Base-by-base conservation (phyloP, 352 stramenopile genomes). In the Phytopythium ostracodes region DNA sequence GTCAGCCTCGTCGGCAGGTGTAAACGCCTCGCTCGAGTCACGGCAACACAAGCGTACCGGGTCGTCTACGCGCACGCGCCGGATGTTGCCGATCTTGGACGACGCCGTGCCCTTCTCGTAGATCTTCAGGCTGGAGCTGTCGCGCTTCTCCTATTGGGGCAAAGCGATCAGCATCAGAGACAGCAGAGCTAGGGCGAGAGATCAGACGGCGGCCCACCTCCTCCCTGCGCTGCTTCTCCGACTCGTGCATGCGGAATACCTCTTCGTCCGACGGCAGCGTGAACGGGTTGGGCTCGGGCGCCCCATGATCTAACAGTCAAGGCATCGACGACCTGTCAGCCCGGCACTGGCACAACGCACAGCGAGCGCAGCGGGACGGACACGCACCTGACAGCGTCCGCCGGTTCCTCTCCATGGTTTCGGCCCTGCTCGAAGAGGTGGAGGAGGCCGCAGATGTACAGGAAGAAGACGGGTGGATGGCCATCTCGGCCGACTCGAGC, bases 201-300 rank as follows among this genome's bases (percentile, higher is more conserved):
- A 14, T n/a, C n/a, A n/a, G n/a, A 14, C 33, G 6, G 33, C 56
- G 0, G 61, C 51, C 3, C 7, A 77, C 76, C 63, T 96, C 77
- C 52, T 95, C 78, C 53, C 96, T 96, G 44, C 77, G 74, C 67
- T 91, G 79, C 62, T 87, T 91, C 64, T 98, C 88, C 40, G 91
- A 89, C 66, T 98, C 92, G 38, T 92, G 87, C 73, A 98, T 94
- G 55, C 85, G 87, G 59, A 98, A 98, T 33, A 98, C 87, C 71
- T 98, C 89, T 56, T 98, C 94, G 83, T 98, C 94, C 42, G 80
- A 91, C 12, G 94, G 94, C 40, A 98, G 80, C 33, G 81, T 89
- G 66, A 98, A 98, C 22, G 94, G 94, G 60, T 97, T 97, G 33
- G 71, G 43, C 68, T 92, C 83, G 29, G 70, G 65, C 15, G 64